Percentiles rank a stretch among this genome's conserved stretches.
phyloP scores from a whole-genome alignment of 2,329 filamentous ascomycete species.

The Niveomyces coronatus region DNA sequence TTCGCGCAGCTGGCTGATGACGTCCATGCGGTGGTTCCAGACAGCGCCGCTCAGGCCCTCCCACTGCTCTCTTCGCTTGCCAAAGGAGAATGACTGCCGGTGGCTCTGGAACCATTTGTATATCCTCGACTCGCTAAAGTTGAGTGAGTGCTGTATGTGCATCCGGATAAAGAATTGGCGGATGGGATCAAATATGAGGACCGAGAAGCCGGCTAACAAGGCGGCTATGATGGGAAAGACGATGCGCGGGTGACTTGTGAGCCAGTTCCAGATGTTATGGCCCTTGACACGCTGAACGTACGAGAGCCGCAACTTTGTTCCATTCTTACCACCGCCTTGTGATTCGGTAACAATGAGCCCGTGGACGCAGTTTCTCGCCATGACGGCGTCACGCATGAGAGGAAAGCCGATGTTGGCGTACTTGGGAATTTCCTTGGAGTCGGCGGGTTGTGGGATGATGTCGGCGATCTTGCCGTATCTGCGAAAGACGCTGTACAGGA shows the following conservation, averaged over 20 bases:
- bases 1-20: constrained; percentile 71
- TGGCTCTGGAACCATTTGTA: constrained; percentile 67
- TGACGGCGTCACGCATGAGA: constrained; percentile 63
- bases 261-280: constrained; percentile 78
- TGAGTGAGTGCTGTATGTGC: constrained; percentile 70
- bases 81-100: constrained; percentile 55
- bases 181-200: constrained; percentile 88
- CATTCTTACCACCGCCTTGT: constrained; percentile 61
- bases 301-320: constrained; percentile 69
- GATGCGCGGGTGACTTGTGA: constrained; percentile 75
- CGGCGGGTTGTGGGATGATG: constrained; percentile 70
- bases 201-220: constrained; percentile 69
- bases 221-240: constrained; percentile 77
- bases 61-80: constrained; percentile 46
- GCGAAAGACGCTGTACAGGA: constrained; percentile 76
- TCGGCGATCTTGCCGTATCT: constrained; percentile 85
- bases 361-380: constrained; percentile 89
- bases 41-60: constrained; percentile 62
- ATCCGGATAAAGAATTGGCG: constrained; percentile 85
- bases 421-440: constrained; percentile 75
- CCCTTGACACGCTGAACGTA: constrained; percentile 72
- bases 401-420: constrained; percentile 74
- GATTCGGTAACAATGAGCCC: constrained; percentile 63
- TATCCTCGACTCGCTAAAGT: constrained; percentile 60
- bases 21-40: constrained; percentile 75